These are phyloP conservation scores for Eremochloa ophiuroides DNA, from an alignment of 176 grass and related monocot species.

Conservation along the genomic window DNA sequence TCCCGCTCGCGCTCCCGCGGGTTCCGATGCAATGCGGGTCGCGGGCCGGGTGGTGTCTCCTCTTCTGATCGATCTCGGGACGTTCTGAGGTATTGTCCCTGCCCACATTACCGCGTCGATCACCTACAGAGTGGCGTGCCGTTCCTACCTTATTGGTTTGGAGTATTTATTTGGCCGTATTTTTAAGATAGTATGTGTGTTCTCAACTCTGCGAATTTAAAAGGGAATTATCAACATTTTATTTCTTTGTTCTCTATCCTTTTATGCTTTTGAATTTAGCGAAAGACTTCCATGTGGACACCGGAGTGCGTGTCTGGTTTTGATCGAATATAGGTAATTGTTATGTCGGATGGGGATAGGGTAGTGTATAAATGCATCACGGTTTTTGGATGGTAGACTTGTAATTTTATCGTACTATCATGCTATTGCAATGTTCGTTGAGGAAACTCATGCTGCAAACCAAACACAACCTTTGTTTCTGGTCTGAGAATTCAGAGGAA, in stretches of 20 bases:
- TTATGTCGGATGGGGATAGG: background rate
- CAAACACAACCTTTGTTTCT: background rate
- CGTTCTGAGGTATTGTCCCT: conserved; percentile 10
- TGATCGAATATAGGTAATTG: background rate
- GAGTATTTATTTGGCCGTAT: background rate
- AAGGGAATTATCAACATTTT: background rate
- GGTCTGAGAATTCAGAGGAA: background rate
- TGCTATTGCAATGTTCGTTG: background rate
- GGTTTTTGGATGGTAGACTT: background rate
- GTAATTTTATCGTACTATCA: background rate
- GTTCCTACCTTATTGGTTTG: background rate
- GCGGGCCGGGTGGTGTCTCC: background rate
- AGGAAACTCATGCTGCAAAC: background rate
- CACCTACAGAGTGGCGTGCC: background rate
- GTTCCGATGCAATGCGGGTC: background rate
- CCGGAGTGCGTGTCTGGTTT: background rate
- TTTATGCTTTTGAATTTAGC: conserved; percentile 4
- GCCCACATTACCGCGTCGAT: background rate
- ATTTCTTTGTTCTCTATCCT: background rate
- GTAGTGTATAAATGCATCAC: background rate
- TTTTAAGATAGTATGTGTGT: background rate
- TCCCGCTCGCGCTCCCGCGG: background rate
- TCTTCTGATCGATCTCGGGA: background rate
- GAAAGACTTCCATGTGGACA: background rate
- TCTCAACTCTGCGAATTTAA: background rate